phyloP scores from a whole-genome alignment of 2,329 filamentous ascomycete genomes.

The Elsinoe australis region DNA sequence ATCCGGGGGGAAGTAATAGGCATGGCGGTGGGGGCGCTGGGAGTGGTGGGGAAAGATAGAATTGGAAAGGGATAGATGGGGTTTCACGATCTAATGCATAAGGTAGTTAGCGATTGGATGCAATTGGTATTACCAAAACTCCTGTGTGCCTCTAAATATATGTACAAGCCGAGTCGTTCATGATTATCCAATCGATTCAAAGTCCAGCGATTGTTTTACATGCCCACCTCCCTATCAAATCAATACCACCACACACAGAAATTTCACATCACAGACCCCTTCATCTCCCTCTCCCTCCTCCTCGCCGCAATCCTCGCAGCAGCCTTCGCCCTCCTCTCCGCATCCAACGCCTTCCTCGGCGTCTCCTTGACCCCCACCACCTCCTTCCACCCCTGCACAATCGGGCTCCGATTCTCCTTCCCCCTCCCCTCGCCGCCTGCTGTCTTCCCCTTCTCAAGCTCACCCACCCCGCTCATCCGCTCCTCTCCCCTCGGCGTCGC shows the following conservation, averaged over 20 bases:
- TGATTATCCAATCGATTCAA: no score
- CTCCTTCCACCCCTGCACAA: constrained; percentile 4
- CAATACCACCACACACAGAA: no score
- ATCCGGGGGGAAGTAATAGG: constrained; percentile 42
- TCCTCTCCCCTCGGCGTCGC: neutral
- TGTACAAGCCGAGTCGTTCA: no score
- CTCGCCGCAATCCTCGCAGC: constrained; percentile 15
- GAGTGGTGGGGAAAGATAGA: neutral
- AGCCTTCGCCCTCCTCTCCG: constrained; percentile 12
- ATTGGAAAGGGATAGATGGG: neutral
- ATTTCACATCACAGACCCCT: no score
- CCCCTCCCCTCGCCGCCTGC: neutral
- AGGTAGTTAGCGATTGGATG: no score
- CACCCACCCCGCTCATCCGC: no score
- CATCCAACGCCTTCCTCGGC: constrained; percentile 9
- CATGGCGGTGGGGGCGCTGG: constrained; percentile 9
- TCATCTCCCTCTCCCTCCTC: constrained; percentile 16
- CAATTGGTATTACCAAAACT: no score
- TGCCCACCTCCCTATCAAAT: no score
- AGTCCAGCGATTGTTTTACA: no score
- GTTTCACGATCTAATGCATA: neutral
- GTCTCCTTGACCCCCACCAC: neutral
- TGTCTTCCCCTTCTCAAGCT: neutral
- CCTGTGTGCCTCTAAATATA: no score
- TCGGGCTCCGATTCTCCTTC: neutral